Conservation (phyloP, 306 rosid genomes). For the Lagenaria siceraria region DNA sequence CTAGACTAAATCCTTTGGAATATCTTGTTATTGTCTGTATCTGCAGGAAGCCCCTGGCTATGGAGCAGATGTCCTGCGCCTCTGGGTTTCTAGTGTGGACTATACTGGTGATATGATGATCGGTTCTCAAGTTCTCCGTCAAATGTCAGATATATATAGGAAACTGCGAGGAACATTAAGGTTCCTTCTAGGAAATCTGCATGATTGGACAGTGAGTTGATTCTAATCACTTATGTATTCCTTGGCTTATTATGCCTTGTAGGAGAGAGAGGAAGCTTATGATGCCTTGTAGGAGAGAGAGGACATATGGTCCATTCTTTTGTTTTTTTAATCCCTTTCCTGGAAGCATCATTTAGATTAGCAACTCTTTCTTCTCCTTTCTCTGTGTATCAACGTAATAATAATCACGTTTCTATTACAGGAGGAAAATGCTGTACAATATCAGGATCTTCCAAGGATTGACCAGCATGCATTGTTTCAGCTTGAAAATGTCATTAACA, state of each 20-base stretch:
- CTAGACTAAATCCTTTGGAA: neutral
- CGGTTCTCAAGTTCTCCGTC: conserved; percentile 93
- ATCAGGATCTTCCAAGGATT: conserved; percentile 80
- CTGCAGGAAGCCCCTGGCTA: conserved; percentile 85
- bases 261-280: no score
- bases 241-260: neutral
- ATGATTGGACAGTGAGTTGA: conserved; percentile 84
- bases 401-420: conserved; percentile 16
- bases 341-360: neutral
- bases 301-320: neutral
- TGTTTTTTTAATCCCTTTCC: neutral
- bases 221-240: conserved; percentile 1
- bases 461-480: conserved; percentile 84
- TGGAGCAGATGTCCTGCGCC: conserved; percentile 94
- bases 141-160: conserved; percentile 91
- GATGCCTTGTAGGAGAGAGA: neutral
- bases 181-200: conserved; percentile 93
- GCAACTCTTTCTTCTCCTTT: neutral
- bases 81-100: conserved; percentile 99
- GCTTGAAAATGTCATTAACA: conserved; percentile 74
- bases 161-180: conserved; percentile 95
- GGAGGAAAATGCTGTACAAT: conserved; percentile 51
- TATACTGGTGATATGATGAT: conserved; percentile 80
- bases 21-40: neutral
- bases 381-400: neutral